Evolutionary conservation across 805 yeast genomes (phyloP).

Genomic region (Wickerhamiella spandovensis): DNA sequence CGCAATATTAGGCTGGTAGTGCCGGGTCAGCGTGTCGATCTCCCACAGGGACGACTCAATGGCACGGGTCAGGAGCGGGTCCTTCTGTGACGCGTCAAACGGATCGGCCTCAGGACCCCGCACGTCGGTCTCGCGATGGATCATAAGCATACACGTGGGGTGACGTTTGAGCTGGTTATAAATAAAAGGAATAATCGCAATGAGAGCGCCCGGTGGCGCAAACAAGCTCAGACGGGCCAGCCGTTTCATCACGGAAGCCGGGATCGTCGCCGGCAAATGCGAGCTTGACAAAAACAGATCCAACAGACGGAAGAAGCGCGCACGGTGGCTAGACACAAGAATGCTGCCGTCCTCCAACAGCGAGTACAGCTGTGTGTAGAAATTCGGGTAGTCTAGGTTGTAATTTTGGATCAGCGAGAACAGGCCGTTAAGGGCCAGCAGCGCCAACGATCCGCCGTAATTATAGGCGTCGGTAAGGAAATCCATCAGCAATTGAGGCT

Average conservation of each 20-base stretch:
- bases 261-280: constrained; percentile 67
- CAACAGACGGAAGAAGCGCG: constrained; percentile 75
- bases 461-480: constrained; percentile 80
- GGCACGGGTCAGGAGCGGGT: constrained; percentile 73
- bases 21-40: constrained; percentile 59
- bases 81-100: constrained; percentile 44
- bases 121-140: constrained; percentile 36
- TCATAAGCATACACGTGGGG: constrained; percentile 83
- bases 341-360: constrained; percentile 56
- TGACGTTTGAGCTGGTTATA: constrained; percentile 83
- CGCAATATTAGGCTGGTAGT: constrained; percentile 92
- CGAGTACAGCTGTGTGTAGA: constrained; percentile 68
- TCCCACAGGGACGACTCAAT: constrained; percentile 88
- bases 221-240: constrained; percentile 60
- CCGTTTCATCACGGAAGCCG: constrained; percentile 81
- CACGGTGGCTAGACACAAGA: constrained; percentile 64
- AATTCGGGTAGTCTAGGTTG: constrained; percentile 86
- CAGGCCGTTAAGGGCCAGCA: constrained; percentile 74
- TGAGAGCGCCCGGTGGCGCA: constrained; percentile 82
- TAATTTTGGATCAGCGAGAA: constrained; percentile 70
- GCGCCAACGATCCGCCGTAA: constrained; percentile 46
- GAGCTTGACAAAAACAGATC: constrained; percentile 79
- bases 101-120: constrained; percentile 38
- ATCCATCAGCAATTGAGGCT: constrained; percentile 82
- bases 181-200: constrained; percentile 76